phyloP scores from a whole-genome alignment of 2,329 filamentous ascomycete genomes.

The Colletotrichum abscissum region DNA sequence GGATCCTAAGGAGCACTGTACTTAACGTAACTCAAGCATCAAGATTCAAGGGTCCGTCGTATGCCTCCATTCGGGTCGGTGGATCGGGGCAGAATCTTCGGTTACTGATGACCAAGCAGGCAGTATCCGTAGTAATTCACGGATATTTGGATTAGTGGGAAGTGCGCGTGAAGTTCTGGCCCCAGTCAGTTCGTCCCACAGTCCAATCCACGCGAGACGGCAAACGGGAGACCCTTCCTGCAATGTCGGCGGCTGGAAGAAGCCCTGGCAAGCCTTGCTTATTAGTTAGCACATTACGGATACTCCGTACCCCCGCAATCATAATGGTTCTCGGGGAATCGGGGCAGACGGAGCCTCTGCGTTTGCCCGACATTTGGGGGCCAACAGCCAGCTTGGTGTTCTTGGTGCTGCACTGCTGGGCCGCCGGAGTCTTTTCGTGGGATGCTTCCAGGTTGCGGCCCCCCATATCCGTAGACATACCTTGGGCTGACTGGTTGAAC shows the following conservation, averaged over 20 bases:
- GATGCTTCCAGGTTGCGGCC: conserved; percentile 3
- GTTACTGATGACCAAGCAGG: neutral
- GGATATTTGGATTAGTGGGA: neutral
- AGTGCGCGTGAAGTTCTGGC: neutral
- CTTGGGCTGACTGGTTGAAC: neutral
- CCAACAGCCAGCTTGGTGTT: neutral
- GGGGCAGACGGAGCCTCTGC: conserved; percentile 19
- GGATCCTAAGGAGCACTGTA: neutral
- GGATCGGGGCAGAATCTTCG: neutral
- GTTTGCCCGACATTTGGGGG: neutral
- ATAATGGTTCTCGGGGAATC: conserved; percentile 6
- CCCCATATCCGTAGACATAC: neutral
- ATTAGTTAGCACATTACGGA: neutral
- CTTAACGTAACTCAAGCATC: neutral
- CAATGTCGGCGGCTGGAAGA: neutral
- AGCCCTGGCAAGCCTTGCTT: neutral
- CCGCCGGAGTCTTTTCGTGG: conserved; percentile 28
- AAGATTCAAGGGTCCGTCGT: neutral
- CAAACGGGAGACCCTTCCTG: conserved; percentile 6
- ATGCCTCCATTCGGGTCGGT: neutral
- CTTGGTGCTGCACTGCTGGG: neutral
- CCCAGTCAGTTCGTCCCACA: neutral
- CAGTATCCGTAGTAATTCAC: neutral
- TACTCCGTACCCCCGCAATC: conserved; percentile 7
- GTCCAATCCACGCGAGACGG: neutral